Evolutionary conservation across 2,329 filamentous ascomycete species (phyloP), one percentile per base, ranked within the genome.

Genomic region (Elsinoe perseae): DNA sequence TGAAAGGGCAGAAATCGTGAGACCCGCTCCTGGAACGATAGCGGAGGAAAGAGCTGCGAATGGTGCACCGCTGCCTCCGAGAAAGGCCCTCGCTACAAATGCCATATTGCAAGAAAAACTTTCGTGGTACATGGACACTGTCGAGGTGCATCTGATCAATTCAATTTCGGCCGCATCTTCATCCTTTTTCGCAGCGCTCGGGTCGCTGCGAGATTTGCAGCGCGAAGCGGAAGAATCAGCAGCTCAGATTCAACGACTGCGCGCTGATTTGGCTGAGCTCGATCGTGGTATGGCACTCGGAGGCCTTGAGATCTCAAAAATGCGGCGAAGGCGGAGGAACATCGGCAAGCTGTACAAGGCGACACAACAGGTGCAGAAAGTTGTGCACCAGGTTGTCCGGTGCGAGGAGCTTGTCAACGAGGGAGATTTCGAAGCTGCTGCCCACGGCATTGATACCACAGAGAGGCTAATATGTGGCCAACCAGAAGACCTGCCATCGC

Each of bases 101-200:
- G 93, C 93, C 0, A 98, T 98, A 58, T 71, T 98, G 32, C 93
- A 98, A 69, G 93, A 98, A 71, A 98, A 98, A 71, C 77, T 98
- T 10, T 97, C 93, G 0, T 98, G 93, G 93, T 98, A 98, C 70
- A 95, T 98, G 90, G 93, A 98, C 69, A 98, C 93, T 0, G 90
- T 98, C 20, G 93, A 98, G 69, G 89, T 98, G 56, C 93, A 98
- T 68, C 77, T 98, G 6, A 96, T 98, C 64, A 89, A 89, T 28
- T 95, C 91, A 0, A 98, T 98, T 60, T 97, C 92, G 2, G 90
- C 88, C 0, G 93, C 93, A 1, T 97, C 93, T 0, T 90, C 89
- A 0, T 95, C 92, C 0, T 98, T 98, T 70, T 98, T 98, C 66
- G 91, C 90, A 0, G 93, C 93, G 0, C 76, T 98, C 0, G 92